Evolutionary conservation across 306 rosid genomes (phyloP), one percentile per base, ranked within the genome.

Genomic region (Prosopis cineraria): DNA sequence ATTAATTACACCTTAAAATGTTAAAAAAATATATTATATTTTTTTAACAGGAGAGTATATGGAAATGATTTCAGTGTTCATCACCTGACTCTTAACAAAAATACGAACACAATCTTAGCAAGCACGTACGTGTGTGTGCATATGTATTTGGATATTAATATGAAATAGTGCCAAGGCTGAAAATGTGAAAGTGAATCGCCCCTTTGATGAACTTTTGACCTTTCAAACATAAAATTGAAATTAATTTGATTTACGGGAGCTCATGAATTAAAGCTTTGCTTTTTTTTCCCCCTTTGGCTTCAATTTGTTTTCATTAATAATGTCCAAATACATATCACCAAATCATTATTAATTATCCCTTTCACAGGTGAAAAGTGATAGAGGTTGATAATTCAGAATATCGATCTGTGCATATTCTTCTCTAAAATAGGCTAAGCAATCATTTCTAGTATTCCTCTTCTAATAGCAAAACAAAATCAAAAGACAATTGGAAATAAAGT

Each of bases 351-450:
- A 82, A 33, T 83, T 84, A 27, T 83, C 76, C 70, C 75, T 75
- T 85, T 86, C 40, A 44, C 60, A 8, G 60, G 7, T 20, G 56
- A 55, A 67, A 82, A 52, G 85, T 70, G 3, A 13, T 25, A 44
- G 52, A 78, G 71, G 70, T 53, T 74, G 72, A 25, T 72, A 30
- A 36, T 48, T n/a, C n/a, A n/a, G 59, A 34, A 29, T 50, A n/a
- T n/a, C n/a, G n/a, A n/a, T n/a, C n/a, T n/a, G 29, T 20, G 43
- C 4, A 70, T 56, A 72, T 79, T 60, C 75, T 43, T 71, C 45
- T 73, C 85, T 86, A 63, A 72, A 80, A 81, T 83, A 83, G 80
- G 80, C 8, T 72, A 40, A 9, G 63, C 74, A 83, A 87, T 81
- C 83, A 79, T 86, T 84, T 81, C 82, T 71, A 79, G 83, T 83